Conservation (phyloP, 805 yeast genomes). For the Komagataella mondaviorum region DNA sequence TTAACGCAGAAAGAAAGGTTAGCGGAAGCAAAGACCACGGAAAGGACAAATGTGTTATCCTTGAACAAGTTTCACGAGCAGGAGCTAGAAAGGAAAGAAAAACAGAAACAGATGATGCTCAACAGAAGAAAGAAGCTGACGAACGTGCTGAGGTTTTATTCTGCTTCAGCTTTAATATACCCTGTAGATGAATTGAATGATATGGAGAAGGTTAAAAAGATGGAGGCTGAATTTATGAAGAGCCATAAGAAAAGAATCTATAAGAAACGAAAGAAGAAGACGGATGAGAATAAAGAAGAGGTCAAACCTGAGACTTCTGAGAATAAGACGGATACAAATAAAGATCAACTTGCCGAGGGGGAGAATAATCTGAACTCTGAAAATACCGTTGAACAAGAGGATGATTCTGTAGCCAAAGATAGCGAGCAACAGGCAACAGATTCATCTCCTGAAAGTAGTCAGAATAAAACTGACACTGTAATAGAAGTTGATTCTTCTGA, state of each 20-base stretch:
- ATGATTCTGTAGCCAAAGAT: neutral
- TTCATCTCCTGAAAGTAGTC: conserved; percentile 1
- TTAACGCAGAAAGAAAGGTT: conserved; percentile 61
- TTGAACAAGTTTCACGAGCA: conserved; percentile 71
- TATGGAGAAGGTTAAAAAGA: conserved; percentile 20
- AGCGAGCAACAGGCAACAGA: conserved; percentile 3
- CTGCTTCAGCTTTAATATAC: conserved; percentile 35
- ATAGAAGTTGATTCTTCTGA: neutral
- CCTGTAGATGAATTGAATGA: conserved; percentile 52
- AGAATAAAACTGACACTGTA: neutral
- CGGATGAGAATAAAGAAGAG: conserved; percentile 10
- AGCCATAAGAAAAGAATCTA: conserved; percentile 14
- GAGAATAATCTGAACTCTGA: neutral
- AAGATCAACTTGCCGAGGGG: neutral
- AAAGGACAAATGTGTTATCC: conserved; percentile 58
- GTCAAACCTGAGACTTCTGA: conserved; percentile 3
- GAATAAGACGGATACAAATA: neutral
- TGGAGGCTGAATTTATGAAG: conserved; percentile 1
- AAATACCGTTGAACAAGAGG: conserved; percentile 1
- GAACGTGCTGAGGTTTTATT: conserved; percentile 40
- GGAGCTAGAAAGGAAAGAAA: conserved; percentile 68
- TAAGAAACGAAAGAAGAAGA: conserved; percentile 26
- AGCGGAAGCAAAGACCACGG: conserved; percentile 82
- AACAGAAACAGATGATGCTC: conserved; percentile 58
- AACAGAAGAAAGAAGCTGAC: conserved; percentile 49